These are phyloP conservation scores for Wickerhamiella australiensis DNA, from an alignment of 805 yeast genomes.

Conservation along the genomic window DNA sequence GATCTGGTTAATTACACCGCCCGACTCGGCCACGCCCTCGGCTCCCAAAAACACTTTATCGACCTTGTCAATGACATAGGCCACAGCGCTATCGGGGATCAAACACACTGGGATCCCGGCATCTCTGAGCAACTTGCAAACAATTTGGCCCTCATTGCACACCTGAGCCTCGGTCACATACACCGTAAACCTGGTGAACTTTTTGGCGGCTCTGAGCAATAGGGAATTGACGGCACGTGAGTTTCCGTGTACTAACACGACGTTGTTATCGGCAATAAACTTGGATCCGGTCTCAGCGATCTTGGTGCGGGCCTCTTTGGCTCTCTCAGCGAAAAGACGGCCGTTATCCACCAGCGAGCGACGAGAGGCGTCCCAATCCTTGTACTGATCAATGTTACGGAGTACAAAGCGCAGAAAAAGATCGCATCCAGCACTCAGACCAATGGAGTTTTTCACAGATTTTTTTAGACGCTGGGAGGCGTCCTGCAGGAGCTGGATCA, in stretches of 20 bases:
- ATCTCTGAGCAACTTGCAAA: conserved; percentile 55
- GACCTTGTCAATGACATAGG: conserved; percentile 78
- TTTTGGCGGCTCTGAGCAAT: conserved; percentile 62
- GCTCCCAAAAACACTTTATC: conserved; percentile 95
- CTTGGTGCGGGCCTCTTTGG: conserved; percentile 76
- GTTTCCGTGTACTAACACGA: conserved; percentile 73
- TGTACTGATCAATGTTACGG: conserved; percentile 67
- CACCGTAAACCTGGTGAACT: conserved; percentile 73
- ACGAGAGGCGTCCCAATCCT: conserved; percentile 92
- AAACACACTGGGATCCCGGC: conserved; percentile 76
- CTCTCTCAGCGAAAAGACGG: conserved; percentile 77
- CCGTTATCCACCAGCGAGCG: conserved; percentile 87
- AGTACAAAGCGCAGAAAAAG: conserved; percentile 86
- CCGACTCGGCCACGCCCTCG: conserved; percentile 97
- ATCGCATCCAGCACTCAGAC: conserved; percentile 95
- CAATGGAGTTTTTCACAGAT: conserved; percentile 80
- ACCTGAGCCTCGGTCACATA: conserved; percentile 91
- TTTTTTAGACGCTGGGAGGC: conserved; percentile 65
- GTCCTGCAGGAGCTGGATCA: conserved; percentile 65
- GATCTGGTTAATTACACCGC: conserved; percentile 85
- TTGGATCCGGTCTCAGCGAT: conserved; percentile 81
- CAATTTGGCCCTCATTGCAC: conserved; percentile 55
- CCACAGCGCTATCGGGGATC: conserved; percentile 88
- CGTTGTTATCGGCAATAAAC: conserved; percentile 87
- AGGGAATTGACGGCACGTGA: conserved; percentile 82